Percentiles rank a stretch among this genome's conserved stretches.
These are phyloP conservation scores for Cercospora beticola DNA, from an alignment of 2,329 filamentous ascomycete species.

Conservation along the genomic window DNA sequence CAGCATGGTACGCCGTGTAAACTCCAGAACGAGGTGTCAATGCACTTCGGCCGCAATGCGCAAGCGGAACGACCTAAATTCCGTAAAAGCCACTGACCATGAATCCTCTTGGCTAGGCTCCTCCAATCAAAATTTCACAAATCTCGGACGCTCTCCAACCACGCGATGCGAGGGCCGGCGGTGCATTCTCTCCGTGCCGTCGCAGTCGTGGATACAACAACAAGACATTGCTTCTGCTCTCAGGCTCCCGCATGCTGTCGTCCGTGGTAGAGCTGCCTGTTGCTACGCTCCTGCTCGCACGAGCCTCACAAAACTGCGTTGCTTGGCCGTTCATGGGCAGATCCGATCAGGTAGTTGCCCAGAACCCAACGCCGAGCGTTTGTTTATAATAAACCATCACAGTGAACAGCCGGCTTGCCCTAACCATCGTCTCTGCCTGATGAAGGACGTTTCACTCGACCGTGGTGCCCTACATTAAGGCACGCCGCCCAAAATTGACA, in stretches of 20 bases:
- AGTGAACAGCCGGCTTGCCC: neutral
- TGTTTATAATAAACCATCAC: neutral
- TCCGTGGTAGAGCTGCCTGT: neutral
- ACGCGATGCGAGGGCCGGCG: neutral
- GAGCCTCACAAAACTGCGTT: neutral
- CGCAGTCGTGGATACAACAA: neutral
- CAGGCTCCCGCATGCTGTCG: neutral
- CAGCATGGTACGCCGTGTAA: neutral
- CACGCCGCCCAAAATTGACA: neutral
- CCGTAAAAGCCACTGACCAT: slow-evolving; percentile 1
- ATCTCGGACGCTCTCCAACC: neutral
- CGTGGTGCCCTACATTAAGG: neutral
- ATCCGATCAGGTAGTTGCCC: neutral
- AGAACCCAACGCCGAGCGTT: neutral
- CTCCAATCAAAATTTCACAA: neutral
- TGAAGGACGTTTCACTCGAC: neutral
- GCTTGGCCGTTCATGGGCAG: neutral
- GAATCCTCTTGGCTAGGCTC: neutral
- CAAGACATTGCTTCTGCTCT: neutral
- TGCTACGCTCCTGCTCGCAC: neutral
- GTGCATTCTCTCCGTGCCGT: neutral
- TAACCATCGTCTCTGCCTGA: neutral
- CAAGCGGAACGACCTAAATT: slow-evolving; percentile 4
- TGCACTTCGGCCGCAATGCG: neutral
- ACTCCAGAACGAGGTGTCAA: slow-evolving; percentile 1